These are phyloP conservation scores for Beauveria medogensis DNA, from an alignment of 2,329 filamentous ascomycete genomes.

Conservation along the genomic window DNA sequence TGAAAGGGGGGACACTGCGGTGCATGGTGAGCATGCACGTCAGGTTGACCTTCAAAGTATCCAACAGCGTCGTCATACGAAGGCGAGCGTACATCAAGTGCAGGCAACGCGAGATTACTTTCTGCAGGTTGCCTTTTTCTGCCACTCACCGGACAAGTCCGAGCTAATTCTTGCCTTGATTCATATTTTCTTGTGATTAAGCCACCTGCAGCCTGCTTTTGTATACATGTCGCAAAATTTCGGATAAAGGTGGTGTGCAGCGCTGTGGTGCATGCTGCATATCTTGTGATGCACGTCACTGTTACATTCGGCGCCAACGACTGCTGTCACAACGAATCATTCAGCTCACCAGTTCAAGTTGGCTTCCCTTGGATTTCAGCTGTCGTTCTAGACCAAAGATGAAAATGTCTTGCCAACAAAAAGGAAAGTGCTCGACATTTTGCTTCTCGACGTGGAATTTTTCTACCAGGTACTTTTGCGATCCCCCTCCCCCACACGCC, in stretches of 20 bases:
- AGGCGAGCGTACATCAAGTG: not conserved
- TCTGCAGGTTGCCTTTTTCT: not conserved
- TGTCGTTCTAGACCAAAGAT: not conserved
- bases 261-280: not conserved
- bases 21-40: not conserved
- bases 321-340: slow-evolving; percentile 4
- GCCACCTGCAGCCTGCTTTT: not conserved
- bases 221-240: not conserved
- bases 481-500: not conserved
- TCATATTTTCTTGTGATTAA: not conserved
- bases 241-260: not conserved
- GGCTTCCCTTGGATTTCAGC: not conserved
- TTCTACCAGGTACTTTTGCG: not conserved
- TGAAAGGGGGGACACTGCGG: not conserved
- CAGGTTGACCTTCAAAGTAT: too few relatives aligned
- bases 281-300: slow-evolving; percentile 8
- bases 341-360: not conserved
- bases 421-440: not conserved
- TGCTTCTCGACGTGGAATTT: too few relatives aligned
- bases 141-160: not conserved
- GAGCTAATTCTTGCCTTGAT: not conserved
- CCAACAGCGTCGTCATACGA: not conserved
- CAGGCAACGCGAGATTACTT: not conserved
- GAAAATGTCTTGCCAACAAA: not conserved
- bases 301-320: slow-evolving; percentile 8